A percentile compares a stretch with the other conserved stretches of the same genome.
Evolutionary conservation across 192 early-diverging fungal genomes (phyloP).

Genomic region (Obelidium mucronatum): DNA sequence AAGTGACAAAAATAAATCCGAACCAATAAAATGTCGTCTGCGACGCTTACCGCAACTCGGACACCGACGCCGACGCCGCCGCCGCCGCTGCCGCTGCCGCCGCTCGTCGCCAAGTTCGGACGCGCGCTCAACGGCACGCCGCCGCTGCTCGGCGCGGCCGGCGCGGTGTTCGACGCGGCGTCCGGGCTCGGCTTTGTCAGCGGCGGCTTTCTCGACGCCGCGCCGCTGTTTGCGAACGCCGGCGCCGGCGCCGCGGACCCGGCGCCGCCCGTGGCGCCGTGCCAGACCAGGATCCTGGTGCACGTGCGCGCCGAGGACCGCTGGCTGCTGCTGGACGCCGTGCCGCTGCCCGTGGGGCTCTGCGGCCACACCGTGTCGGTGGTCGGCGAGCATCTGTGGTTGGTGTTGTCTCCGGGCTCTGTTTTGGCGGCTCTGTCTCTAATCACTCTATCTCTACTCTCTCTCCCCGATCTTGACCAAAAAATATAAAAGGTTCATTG

Average conservation of each 20-base stretch:
- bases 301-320: background rate
- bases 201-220: conserved; percentile 25
- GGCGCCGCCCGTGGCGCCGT: background rate
- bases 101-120: background rate
- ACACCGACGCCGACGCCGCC: too few species aligned
- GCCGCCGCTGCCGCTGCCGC: background rate
- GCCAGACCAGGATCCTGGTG: background rate
- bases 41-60: too few species aligned
- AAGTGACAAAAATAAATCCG: too few species aligned
- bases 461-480: background rate
- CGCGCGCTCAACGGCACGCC: background rate
- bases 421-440: background rate
- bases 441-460: background rate
- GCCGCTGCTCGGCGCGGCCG: background rate
- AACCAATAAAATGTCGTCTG: too few species aligned
- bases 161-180: background rate
- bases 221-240: background rate
- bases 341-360: conserved; percentile 30
- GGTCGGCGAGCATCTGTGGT: background rate
- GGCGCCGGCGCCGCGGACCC: background rate
- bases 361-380: conserved; percentile 34
- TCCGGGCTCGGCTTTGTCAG: conserved; percentile 10
- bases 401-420: background rate
- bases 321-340: background rate
- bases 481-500: conserved; percentile 24